These are phyloP conservation scores for Phytopythium cucurbitacearum DNA, from an alignment of 352 stramenopile genomes.

Conservation along the genomic window DNA sequence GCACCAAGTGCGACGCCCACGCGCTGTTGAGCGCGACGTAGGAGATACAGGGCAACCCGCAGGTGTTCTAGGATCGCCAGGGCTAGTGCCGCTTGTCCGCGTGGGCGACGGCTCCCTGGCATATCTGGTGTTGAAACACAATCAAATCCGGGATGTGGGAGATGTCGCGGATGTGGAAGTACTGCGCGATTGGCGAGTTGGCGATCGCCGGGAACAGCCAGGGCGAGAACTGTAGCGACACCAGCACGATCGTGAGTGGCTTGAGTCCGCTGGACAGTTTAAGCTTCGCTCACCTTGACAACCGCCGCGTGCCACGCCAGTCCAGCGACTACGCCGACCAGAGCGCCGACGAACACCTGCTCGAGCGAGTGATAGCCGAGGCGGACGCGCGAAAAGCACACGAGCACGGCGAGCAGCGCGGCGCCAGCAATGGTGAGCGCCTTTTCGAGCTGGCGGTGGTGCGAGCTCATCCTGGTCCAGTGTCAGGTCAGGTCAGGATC, in stretches of 20 bases:
- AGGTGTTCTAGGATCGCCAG: not conserved
- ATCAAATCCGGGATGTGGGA: constrained; percentile 77
- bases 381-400: constrained; percentile 71
- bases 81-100: constrained; percentile 6
- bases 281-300: constrained; percentile 14
- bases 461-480: constrained; percentile 36
- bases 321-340: constrained; percentile 39
- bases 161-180: constrained; percentile 69
- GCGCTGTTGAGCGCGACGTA: no score
- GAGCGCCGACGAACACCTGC: constrained; percentile 58
- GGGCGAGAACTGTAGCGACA: constrained; percentile 26
- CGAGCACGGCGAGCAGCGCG: constrained; percentile 38
- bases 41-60: no score
- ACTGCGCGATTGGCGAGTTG: constrained; percentile 40
- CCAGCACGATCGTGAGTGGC: not conserved
- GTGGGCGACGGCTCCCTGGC: constrained; percentile 8
- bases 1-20: no score
- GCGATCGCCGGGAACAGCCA: constrained; percentile 57
- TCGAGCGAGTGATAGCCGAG: constrained; percentile 75
- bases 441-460: constrained; percentile 51
- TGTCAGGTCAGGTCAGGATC: no score
- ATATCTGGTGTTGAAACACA: constrained; percentile 68
- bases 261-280: not conserved
- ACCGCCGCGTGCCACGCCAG: constrained; percentile 51
- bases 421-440: constrained; percentile 47